Conservation (phyloP, 148 eudicot genomes). For the Fagopyrum esculentum region DNA sequence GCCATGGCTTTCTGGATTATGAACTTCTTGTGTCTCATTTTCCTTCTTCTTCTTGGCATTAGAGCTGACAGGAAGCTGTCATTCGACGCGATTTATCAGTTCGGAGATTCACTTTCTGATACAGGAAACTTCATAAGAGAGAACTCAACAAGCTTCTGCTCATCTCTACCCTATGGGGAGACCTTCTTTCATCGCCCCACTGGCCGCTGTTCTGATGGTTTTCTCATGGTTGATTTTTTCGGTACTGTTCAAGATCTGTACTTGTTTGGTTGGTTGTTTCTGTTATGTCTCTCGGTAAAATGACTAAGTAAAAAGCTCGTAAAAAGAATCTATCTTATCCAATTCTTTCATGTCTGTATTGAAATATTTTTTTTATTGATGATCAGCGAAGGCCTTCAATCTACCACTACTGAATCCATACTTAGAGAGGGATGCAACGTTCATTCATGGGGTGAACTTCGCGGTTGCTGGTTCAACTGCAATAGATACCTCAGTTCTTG, state of each 20-base stretch:
- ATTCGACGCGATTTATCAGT: slow-evolving; percentile 31
- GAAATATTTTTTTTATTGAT: not conserved
- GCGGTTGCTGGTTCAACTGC: slow-evolving; percentile 33
- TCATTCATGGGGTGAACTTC: slow-evolving; percentile 34
- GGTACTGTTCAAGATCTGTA: slow-evolving; percentile 15
- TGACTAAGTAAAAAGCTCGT: too few relatives aligned
- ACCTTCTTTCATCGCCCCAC: slow-evolving; percentile 16
- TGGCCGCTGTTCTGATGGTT: slow-evolving; percentile 35
- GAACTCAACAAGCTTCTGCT: not conserved
- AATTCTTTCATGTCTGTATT: slow-evolving; percentile 6
- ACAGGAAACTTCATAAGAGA: slow-evolving; percentile 24
- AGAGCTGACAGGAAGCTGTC: not conserved
- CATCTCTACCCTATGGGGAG: slow-evolving; percentile 17
- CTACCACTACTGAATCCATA: slow-evolving; percentile 29
- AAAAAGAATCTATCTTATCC: too few relatives aligned
- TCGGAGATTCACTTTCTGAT: slow-evolving; percentile 33
- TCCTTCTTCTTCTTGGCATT: too few relatives aligned
- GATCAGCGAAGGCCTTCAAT: slow-evolving; percentile 23
- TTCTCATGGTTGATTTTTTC: slow-evolving; percentile 31
- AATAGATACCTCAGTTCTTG: not conserved
- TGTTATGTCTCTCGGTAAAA: too few relatives aligned
- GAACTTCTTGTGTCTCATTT: too few relatives aligned
- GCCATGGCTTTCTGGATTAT: too few relatives aligned
- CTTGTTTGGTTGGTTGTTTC: too few relatives aligned
- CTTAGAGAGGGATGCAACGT: slow-evolving; percentile 23